Conservation (phyloP, 2,329 filamentous ascomycete genomes). For the Aspergillus fructus region DNA sequence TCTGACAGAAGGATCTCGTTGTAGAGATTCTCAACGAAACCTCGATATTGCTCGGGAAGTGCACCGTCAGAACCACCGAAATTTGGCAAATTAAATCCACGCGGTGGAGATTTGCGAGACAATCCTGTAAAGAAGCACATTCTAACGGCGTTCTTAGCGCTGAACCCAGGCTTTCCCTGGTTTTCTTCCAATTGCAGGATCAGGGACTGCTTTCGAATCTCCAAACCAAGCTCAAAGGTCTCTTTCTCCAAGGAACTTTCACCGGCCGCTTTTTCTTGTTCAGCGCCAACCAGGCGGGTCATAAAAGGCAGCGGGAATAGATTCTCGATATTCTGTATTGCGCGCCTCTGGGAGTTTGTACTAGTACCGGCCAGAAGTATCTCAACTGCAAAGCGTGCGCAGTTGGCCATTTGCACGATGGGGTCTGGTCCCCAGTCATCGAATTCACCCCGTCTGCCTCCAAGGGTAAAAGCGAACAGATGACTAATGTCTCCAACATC, state of each 20-base stretch:
- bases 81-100: constrained; percentile 28
- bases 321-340: constrained; percentile 33
- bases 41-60: constrained; percentile 36
- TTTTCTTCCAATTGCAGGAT: constrained; percentile 44
- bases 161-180: constrained; percentile 31
- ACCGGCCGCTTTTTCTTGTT: constrained; percentile 23
- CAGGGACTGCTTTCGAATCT: constrained; percentile 56
- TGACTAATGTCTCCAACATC: constrained; percentile 29
- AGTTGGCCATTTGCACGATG: constrained; percentile 46
- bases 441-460: constrained; percentile 16
- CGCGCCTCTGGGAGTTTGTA: constrained; percentile 17
- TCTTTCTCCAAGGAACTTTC: constrained; percentile 40
- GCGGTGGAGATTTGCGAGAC: constrained; percentile 23
- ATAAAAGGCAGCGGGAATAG: constrained; percentile 38
- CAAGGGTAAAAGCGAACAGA: constrained; percentile 28
- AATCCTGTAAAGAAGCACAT: constrained; percentile 41
- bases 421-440: constrained; percentile 35
- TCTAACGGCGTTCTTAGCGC: constrained; percentile 41
- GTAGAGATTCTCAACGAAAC: constrained; percentile 39
- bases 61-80: constrained; percentile 40
- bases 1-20: constrained; percentile 39
- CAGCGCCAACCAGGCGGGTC: constrained; percentile 22
- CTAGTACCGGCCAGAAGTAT: constrained; percentile 34
- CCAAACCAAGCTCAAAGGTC: constrained; percentile 52
- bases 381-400: constrained; percentile 40